Conservation (phyloP, 2,329 filamentous ascomycete species). For the Arthrinium phaeospermum region DNA sequence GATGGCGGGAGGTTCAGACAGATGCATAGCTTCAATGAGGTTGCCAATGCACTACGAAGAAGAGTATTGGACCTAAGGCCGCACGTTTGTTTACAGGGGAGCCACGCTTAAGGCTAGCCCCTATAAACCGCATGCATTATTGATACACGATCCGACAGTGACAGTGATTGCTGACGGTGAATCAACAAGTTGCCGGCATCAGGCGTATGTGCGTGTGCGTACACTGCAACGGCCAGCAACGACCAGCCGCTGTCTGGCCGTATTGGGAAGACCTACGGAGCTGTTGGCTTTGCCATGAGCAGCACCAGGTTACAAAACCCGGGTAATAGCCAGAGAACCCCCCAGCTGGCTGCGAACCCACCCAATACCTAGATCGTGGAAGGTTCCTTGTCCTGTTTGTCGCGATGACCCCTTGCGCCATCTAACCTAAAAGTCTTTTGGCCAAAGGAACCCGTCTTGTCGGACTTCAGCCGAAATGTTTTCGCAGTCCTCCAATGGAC, state of each 20-base stretch:
- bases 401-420: background rate
- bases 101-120: constrained; percentile 3
- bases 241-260: background rate
- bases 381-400: background rate
- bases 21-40: background rate
- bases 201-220: background rate
- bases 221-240: background rate
- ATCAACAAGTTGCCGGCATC: background rate
- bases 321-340: background rate
- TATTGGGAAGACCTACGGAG: background rate
- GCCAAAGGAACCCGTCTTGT: background rate
- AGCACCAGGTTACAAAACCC: background rate
- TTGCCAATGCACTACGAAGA: background rate
- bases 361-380: background rate
- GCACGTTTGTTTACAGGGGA: background rate
- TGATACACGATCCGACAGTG: background rate
- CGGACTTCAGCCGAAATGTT: background rate
- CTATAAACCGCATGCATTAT: background rate
- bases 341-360: background rate
- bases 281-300: background rate
- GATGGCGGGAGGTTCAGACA: background rate
- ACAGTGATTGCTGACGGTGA: background rate
- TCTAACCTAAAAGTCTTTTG: background rate
- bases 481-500: background rate
- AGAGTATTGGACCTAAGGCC: background rate